These are phyloP conservation scores for Fusarium sp. DNA, from an alignment of 2,329 filamentous ascomycete genomes.

Conservation along the genomic window DNA sequence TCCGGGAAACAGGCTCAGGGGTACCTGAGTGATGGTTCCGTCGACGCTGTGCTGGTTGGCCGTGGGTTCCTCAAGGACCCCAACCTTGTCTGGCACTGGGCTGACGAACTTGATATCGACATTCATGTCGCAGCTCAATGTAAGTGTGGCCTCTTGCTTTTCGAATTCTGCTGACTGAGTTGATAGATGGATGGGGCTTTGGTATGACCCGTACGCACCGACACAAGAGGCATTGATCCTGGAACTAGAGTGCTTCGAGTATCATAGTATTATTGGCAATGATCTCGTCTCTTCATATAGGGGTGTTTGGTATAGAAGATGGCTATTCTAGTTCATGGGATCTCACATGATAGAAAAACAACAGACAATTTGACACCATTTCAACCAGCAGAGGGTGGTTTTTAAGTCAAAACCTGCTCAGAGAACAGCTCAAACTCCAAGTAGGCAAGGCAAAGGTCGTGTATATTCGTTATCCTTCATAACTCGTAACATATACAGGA, in stretches of 20 bases:
- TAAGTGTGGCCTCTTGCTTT: slow-evolving; percentile 5
- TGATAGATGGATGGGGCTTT: slow-evolving; percentile 43
- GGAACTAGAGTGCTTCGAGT: neutral
- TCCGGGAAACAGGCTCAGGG: slow-evolving; percentile 58
- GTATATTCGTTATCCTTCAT: slow-evolving; percentile 24
- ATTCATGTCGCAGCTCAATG: slow-evolving; percentile 57
- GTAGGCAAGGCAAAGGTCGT: neutral
- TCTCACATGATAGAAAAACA: neutral
- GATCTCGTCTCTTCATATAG: neutral
- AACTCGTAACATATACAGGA: slow-evolving; percentile 28
- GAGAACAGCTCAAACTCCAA: neutral
- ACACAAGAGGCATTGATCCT: slow-evolving; percentile 32
- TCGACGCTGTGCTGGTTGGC: slow-evolving; percentile 62
- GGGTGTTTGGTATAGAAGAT: neutral
- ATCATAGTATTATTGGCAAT: neutral
- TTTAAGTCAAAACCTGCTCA: neutral
- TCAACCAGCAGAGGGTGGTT: neutral
- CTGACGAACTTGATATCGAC: slow-evolving; percentile 61
- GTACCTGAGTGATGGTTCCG: slow-evolving; percentile 55
- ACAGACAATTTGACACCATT: neutral
- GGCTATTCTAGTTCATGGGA: neutral
- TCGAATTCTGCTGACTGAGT: neutral
- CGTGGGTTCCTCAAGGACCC: slow-evolving; percentile 68
- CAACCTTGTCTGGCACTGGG: slow-evolving; percentile 64
- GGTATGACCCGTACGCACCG: slow-evolving; percentile 43